Conservation (phyloP, 2,329 filamentous ascomycete species). For the Zymoseptoria tritici region DNA sequence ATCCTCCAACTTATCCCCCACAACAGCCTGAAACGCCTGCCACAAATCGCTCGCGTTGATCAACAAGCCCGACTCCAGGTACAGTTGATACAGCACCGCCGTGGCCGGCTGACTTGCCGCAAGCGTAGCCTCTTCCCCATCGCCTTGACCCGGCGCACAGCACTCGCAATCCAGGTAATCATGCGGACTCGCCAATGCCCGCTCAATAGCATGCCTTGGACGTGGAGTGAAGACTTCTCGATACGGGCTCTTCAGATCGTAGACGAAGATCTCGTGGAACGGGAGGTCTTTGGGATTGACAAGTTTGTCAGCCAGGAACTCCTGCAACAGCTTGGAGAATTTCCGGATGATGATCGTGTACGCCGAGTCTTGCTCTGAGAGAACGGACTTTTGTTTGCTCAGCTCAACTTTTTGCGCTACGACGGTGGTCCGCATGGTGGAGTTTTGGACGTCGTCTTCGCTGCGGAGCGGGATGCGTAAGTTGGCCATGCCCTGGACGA, state of each 20-base stretch:
- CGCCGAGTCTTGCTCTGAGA: constrained; percentile 62
- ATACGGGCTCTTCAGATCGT: constrained; percentile 62
- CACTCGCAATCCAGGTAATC: constrained; percentile 71
- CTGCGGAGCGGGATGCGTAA: constrained; percentile 52
- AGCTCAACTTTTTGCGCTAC: constrained; percentile 76
- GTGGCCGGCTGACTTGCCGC: constrained; percentile 60
- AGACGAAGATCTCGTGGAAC: constrained; percentile 67
- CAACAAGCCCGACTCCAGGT: constrained; percentile 66
- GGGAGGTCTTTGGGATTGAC: constrained; percentile 47
- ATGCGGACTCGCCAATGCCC: constrained; percentile 63
- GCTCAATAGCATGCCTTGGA: constrained; percentile 62
- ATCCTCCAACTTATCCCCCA: constrained; percentile 40
- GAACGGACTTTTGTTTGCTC: constrained; percentile 62
- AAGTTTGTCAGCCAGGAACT: constrained; percentile 41
- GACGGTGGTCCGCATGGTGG: constrained; percentile 66
- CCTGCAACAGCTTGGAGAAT: constrained; percentile 45
- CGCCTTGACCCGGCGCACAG: constrained; percentile 42
- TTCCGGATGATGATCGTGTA: constrained; percentile 60
- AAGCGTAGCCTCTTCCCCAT: constrained; percentile 41
- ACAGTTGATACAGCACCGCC: constrained; percentile 69
- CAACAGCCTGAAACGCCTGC: constrained; percentile 63
- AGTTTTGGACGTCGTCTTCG: constrained; percentile 64
- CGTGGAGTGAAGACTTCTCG: constrained; percentile 68
- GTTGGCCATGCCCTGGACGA: constrained; percentile 15
- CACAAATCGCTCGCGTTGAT: constrained; percentile 76